Evolutionary conservation across 2,329 filamentous ascomycete genomes (phyloP).

Genomic region (Elsinoe perseae): DNA sequence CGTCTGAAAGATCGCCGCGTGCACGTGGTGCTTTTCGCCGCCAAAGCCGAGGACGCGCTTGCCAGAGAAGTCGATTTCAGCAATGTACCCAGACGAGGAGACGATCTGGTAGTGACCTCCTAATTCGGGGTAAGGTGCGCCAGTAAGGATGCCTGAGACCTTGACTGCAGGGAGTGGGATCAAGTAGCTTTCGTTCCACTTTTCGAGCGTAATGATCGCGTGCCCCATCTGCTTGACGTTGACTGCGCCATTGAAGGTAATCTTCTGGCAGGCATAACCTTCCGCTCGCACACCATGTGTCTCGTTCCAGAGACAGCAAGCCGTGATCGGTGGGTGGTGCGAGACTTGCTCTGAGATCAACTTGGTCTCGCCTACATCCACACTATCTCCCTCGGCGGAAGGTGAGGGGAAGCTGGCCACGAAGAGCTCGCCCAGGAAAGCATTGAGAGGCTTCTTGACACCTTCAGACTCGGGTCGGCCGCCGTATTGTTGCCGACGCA

Average conservation of each 20-base stretch:
- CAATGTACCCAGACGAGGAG: conserved; percentile 36
- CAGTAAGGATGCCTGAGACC: conserved; percentile 39
- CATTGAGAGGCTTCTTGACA: conserved; percentile 46
- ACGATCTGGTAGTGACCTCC: conserved; percentile 36
- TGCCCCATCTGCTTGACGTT: conserved; percentile 43
- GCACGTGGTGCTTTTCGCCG: conserved; percentile 37
- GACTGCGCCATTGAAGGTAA: conserved; percentile 39
- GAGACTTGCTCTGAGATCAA: conserved; percentile 40
- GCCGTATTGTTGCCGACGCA: conserved; percentile 43
- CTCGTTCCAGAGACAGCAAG: conserved; percentile 42
- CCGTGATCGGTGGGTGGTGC: conserved; percentile 42
- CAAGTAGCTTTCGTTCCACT: conserved; percentile 39
- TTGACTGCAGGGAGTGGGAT: conserved; percentile 40
- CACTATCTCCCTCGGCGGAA: conserved; percentile 28
- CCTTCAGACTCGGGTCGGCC: conserved; percentile 36
- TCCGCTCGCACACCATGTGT: conserved; percentile 37
- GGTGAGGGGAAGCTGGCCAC: conserved; percentile 28
- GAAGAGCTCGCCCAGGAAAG: conserved; percentile 44
- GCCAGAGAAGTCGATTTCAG: conserved; percentile 38
- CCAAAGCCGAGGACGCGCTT: conserved; percentile 34
- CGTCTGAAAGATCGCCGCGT: conserved; percentile 30
- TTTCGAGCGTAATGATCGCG: conserved; percentile 37
- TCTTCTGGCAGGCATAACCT: conserved; percentile 41
- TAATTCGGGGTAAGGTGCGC: conserved; percentile 39
- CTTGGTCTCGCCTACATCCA: conserved; percentile 24